These are phyloP conservation scores for Leptographium radiaticola DNA, from an alignment of 2,329 filamentous ascomycete species.

Conservation along the genomic window DNA sequence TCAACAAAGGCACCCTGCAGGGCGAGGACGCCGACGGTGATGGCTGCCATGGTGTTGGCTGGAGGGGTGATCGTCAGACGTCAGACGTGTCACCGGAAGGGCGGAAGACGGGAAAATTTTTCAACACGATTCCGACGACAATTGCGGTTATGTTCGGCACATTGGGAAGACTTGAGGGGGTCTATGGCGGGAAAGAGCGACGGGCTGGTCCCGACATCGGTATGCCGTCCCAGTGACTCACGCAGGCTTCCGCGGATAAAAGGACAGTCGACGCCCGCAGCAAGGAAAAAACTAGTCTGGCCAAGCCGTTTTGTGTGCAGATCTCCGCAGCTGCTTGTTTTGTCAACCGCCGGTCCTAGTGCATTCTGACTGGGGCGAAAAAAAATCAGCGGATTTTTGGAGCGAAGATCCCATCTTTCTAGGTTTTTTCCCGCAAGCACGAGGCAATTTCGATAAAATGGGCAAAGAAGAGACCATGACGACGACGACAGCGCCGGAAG, in stretches of 20 bases:
- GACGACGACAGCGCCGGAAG: not conserved
- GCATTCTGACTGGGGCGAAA: too few species aligned
- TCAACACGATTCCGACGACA: not conserved
- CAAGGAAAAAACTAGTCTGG: not conserved
- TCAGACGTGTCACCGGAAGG: too few species aligned
- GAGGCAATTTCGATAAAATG: not conserved
- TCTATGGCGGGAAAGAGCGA: not conserved
- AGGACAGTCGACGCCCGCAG: not conserved
- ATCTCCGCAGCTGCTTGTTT: not conserved
- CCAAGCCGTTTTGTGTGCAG: not conserved
- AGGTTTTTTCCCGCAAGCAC: not conserved
- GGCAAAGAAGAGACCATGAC: not conserved
- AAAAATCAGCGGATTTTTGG: not conserved
- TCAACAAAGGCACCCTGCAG: constrained; percentile 91
- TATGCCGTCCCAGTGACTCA: not conserved
- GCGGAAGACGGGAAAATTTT: not conserved
- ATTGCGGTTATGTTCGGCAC: not conserved
- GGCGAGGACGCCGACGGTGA: constrained; percentile 51
- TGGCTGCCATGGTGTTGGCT: constrained; percentile 3
- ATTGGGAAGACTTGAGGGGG: too few species aligned
- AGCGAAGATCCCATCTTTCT: too few species aligned
- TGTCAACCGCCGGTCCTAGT: too few species aligned
- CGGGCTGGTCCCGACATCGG: not conserved
- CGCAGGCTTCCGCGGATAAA: not conserved
- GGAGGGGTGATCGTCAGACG: too few species aligned